Base-by-base conservation (phyloP, 768 basidiomycete species). In the Neoboletus magnificus region DNA sequence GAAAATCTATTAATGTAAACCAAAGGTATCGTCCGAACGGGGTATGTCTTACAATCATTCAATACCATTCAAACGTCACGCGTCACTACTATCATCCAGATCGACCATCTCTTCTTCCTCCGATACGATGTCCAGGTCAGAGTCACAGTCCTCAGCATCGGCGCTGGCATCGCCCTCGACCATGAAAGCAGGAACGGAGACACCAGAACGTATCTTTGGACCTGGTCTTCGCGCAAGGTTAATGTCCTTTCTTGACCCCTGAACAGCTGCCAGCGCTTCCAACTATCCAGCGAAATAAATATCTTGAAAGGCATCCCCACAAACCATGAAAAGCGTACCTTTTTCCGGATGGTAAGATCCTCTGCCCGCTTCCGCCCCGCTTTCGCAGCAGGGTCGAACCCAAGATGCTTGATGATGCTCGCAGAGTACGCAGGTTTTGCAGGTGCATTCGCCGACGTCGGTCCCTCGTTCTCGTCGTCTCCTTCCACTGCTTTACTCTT, bases 321-420 rank as follows among this genome's bases (percentile, higher is more conserved):
- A 12, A 27, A 25, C 10, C 0, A 0, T 6, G 3, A 52, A 32
- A 39, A 40, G 51, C 74, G 27, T 40, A 88, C 89, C 81, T 91
- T 88, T 55, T 79, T 78, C 67, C 82, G 78, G 22, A 79, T 68
- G 12, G 71, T 74, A 10, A 69, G 63, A 45, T 78, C 73, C 35
- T 74, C 73, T 0, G 59, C 61, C 54, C 74, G 76, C 39, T 73
- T 71, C 39, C 75, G 77, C 2, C 83, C 82, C 41, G 74, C 69
- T 63, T 83, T 85, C 9, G 76, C 64, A 3, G 83, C 82, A 25
- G 91, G 91, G 70, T 93, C 89, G 56, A 93, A 93, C 2, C 91
- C 91, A 4, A 93, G 75, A 5, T 80, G 76, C 64, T 85, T 85
- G 64, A 93, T 82, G 23, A 88, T 69, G 48, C 76, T 75, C 0